Evolutionary conservation across 2,329 filamentous ascomycete species (phyloP).

Genomic region (Beauveria brongniartii): DNA sequence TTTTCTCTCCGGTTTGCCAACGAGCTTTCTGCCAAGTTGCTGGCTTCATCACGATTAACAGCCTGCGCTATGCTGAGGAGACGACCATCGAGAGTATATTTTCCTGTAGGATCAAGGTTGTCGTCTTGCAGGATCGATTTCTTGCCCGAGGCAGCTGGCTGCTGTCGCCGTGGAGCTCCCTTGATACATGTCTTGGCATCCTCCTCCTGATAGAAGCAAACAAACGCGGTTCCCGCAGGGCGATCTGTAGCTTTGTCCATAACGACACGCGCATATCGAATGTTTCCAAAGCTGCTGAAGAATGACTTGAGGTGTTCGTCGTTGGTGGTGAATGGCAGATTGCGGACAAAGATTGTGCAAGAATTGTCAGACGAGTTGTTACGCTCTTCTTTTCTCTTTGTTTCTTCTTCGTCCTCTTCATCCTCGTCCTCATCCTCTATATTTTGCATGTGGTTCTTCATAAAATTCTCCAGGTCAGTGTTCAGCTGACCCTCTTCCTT

Average conservation of each 20-base stretch:
- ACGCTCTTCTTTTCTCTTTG: slow-evolving; percentile 20
- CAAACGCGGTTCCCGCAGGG: slow-evolving; percentile 87
- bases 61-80: slow-evolving; percentile 78
- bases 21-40: slow-evolving; percentile 62
- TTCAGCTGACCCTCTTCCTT: slow-evolving; percentile 34
- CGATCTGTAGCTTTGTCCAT: slow-evolving; percentile 78
- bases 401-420: slow-evolving; percentile 35
- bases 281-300: slow-evolving; percentile 78
- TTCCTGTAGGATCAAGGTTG: slow-evolving; percentile 68
- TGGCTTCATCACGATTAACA: slow-evolving; percentile 75
- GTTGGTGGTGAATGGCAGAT: slow-evolving; percentile 80
- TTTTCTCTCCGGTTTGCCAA: slow-evolving; percentile 58
- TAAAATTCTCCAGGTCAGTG: slow-evolving; percentile 45
- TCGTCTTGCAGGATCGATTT: slow-evolving; percentile 86
- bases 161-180: slow-evolving; percentile 56
- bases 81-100: slow-evolving; percentile 85
- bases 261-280: slow-evolving; percentile 87
- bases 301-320: slow-evolving; percentile 78
- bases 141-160: slow-evolving; percentile 44
- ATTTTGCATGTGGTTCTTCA: slow-evolving; percentile 50
- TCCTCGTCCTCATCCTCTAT: slow-evolving; percentile 49
- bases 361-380: slow-evolving; percentile 50
- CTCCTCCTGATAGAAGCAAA: slow-evolving; percentile 74
- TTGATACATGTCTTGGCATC: slow-evolving; percentile 73
- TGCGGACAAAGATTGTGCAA: slow-evolving; percentile 83